Base-by-base conservation (phyloP, 2,329 filamentous ascomycete genomes). In the Colletotrichum sp. region DNA sequence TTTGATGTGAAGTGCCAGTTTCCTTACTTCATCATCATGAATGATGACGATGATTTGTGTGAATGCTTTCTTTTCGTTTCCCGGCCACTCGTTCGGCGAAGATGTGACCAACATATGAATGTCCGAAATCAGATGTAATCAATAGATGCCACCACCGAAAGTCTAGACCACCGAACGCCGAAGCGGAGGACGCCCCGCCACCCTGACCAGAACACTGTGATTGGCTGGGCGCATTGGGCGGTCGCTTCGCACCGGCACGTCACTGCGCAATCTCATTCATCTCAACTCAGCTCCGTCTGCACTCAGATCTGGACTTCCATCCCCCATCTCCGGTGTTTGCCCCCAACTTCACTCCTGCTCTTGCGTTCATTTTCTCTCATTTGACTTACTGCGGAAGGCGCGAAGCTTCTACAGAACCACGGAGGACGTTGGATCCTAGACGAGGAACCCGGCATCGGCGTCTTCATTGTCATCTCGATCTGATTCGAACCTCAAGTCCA, bases 141-240 rank as follows among this genome's bases (percentile, higher is more conserved):
- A n/a, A n/a, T n/a, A n/a, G 12, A 66, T 18, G 16, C 24, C 16
- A 21, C 39, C 44, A 12, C 66, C 49, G 28, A 36, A 59, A 59
- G 21, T 21, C 44, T 30, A n/a, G 57, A 69, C 64, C 64, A 30
- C 73, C 73, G 73, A 76, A 65, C 73, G 64, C 73, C 73, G 73
- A 76, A 49, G 64, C 64, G 69, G 70, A 60, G 60, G 63, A 24
- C n/a, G 64, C 73, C 69, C 57, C 24, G 34, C 69, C 21, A 55
- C 62, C 9, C 5, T 16, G 6, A 3, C 3, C 30, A 4, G 26
- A 15, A 26, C 5, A 4, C 44, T 30, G 32, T 26, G 59, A 71
- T 69, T 65, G 72, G 57, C 28, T 12, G 24, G 65, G 69, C 44
- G 60, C 16, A 44, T 10, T 59, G 26, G 36, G 32, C 32, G 39